Conservation (phyloP, 169 alveolate genomes). For the Plasmodium inui region DNA sequence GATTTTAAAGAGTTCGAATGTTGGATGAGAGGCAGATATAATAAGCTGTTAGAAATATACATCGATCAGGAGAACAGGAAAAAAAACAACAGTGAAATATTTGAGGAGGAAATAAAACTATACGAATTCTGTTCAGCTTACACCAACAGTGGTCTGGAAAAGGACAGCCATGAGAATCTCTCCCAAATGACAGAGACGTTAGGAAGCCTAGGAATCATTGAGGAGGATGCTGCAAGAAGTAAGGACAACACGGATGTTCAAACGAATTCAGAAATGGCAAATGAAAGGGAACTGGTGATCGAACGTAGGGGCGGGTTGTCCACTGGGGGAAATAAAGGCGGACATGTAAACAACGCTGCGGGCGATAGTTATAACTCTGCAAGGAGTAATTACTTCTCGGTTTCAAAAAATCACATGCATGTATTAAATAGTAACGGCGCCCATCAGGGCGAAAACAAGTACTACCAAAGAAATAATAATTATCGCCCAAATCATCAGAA, state of each 20-base stretch:
- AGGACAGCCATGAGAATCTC: not conserved
- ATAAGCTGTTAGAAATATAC: constrained; percentile 16
- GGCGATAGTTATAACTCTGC: not conserved
- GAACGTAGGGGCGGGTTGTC: not conserved
- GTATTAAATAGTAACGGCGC: not conserved
- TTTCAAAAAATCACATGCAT: constrained; percentile 1
- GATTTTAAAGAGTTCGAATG: constrained; percentile 6
- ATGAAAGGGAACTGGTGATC: not conserved
- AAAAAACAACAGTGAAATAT: constrained; percentile 35
- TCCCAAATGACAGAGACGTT: constrained; percentile 10
- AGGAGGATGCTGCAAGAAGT: not conserved
- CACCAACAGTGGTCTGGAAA: constrained; percentile 1
- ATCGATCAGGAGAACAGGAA: constrained; percentile 44
- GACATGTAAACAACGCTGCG: not conserved
- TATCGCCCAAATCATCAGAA: constrained; percentile 35
- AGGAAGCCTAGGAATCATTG: not conserved
- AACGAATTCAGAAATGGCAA: not conserved
- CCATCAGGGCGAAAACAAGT: constrained; percentile 23
- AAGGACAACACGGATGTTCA: not conserved
- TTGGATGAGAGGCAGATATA: constrained; percentile 48
- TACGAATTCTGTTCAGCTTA: constrained; percentile 5
- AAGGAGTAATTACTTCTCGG: constrained; percentile 1
- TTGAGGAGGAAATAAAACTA: constrained; percentile 53
- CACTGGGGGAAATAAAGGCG: not conserved
- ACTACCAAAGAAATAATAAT: constrained; percentile 11